Evolutionary conservation across 352 stramenopile genomes (phyloP).

Genomic region (Globisporangium mamillatum): DNA sequence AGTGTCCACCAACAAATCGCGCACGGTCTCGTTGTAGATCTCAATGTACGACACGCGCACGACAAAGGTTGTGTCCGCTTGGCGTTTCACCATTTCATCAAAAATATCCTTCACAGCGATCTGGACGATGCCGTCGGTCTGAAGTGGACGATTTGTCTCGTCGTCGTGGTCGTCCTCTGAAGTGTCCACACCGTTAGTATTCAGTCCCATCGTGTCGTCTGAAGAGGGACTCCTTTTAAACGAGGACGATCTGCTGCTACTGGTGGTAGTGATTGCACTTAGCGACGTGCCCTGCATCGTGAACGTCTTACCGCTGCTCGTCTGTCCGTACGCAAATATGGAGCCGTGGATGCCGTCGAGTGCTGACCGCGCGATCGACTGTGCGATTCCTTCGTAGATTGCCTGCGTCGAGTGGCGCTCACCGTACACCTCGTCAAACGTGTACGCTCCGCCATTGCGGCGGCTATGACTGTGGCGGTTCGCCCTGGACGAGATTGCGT

Average conservation of each 20-base stretch:
- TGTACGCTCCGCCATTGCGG: constrained; percentile 23
- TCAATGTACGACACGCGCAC: constrained; percentile 10
- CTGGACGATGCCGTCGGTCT: constrained; percentile 6
- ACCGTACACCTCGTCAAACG: constrained; percentile 55
- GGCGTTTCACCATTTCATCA: constrained; percentile 2
- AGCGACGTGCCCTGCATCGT: constrained; percentile 40
- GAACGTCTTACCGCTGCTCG: constrained; percentile 40
- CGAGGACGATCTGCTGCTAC: neutral
- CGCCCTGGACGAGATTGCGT: neutral
- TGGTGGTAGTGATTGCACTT: neutral
- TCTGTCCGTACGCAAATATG: constrained; percentile 49
- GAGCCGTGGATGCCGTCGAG: constrained; percentile 26
- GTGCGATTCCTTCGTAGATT: constrained; percentile 18
- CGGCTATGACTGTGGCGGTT: neutral
- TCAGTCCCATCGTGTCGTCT: neutral
- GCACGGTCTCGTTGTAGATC: constrained; percentile 96
- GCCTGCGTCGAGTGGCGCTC: constrained; percentile 34
- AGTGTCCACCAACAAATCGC: neutral
- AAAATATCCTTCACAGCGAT: constrained; percentile 8
- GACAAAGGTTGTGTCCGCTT: neutral
- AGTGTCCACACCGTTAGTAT: constrained; percentile 7
- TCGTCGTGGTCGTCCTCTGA: neutral
- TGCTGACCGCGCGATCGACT: constrained; percentile 8
- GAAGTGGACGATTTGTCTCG: neutral
- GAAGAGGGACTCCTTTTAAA: neutral